Percentiles rank a stretch among this genome's conserved stretches.
Evolutionary conservation across 257 asterid genomes (phyloP).

Genomic region (Rubia yunnanensis): DNA sequence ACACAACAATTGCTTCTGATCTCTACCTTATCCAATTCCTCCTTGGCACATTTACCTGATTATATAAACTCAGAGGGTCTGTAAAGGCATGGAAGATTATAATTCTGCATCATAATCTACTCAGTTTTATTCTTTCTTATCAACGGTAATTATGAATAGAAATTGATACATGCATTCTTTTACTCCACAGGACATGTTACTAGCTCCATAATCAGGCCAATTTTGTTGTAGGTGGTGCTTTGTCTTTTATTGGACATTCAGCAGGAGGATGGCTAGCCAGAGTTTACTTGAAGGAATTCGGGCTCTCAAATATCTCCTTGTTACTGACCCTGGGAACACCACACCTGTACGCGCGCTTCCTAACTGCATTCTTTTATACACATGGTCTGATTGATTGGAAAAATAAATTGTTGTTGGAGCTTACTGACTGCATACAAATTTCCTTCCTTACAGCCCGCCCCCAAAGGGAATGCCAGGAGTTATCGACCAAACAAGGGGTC

Average conservation of each 20-base stretch:
- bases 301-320: slow-evolving; percentile 51
- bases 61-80: background rate
- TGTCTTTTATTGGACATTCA: slow-evolving; percentile 87
- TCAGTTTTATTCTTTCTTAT: background rate
- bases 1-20: background rate
- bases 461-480: slow-evolving; percentile 91
- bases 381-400: background rate
- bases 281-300: slow-evolving; percentile 75
- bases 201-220: slow-evolving; percentile 26
- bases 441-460: slow-evolving; percentile 47
- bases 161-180: slow-evolving; percentile 18
- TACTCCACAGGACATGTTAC: slow-evolving; percentile 22
- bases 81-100: background rate
- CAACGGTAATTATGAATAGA: background rate
- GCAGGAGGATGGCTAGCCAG: slow-evolving; percentile 99
- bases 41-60: background rate
- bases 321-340: slow-evolving; percentile 90
- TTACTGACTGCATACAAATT: slow-evolving; percentile 1
- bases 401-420: background rate
- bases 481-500: slow-evolving; percentile 92
- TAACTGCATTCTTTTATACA: background rate
- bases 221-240: slow-evolving; percentile 49
- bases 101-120: background rate
- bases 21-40: background rate
- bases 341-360: slow-evolving; percentile 48